These are phyloP conservation scores for Massariosphaeria phaeospora DNA, from an alignment of 495 filamentous ascomycete genomes.

Conservation along the genomic window DNA sequence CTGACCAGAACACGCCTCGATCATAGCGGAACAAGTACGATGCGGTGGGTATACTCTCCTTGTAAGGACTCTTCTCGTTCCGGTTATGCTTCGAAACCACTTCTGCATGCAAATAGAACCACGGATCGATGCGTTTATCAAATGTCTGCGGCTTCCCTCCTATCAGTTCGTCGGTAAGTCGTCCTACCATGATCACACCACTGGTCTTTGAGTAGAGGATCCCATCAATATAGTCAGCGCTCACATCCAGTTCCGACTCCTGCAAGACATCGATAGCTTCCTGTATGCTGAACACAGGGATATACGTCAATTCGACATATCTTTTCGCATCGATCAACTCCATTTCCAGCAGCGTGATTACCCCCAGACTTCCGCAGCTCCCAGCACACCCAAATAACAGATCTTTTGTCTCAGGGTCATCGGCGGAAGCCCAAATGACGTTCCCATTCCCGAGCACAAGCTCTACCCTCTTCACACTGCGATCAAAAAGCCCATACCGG, in stretches of 20 bases:
- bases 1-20: constrained; percentile 57
- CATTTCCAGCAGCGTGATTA: constrained; percentile 54
- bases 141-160: constrained; percentile 25
- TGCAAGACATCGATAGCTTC: constrained; percentile 36
- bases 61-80: constrained; percentile 20
- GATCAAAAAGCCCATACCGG: constrained; percentile 55
- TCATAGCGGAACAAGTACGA: constrained; percentile 63
- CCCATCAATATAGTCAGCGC: constrained; percentile 41
- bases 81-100: not conserved
- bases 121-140: constrained; percentile 44
- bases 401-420: constrained; percentile 41
- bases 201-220: constrained; percentile 47
- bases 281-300: constrained; percentile 40
- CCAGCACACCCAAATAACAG: constrained; percentile 53
- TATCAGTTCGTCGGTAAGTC: constrained; percentile 38
- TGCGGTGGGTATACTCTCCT: constrained; percentile 49
- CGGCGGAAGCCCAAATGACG: constrained; percentile 41
- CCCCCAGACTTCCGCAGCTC: constrained; percentile 54
- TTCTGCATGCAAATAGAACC: constrained; percentile 55
- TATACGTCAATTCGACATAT: constrained; percentile 54
- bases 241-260: constrained; percentile 37
- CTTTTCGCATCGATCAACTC: constrained; percentile 47
- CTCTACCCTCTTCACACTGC: constrained; percentile 51
- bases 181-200: constrained; percentile 52
- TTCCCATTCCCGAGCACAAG: constrained; percentile 55